Evolutionary conservation across 1,139 yeast genomes (phyloP).

Genomic region (Blastobotrys indianensis): DNA sequence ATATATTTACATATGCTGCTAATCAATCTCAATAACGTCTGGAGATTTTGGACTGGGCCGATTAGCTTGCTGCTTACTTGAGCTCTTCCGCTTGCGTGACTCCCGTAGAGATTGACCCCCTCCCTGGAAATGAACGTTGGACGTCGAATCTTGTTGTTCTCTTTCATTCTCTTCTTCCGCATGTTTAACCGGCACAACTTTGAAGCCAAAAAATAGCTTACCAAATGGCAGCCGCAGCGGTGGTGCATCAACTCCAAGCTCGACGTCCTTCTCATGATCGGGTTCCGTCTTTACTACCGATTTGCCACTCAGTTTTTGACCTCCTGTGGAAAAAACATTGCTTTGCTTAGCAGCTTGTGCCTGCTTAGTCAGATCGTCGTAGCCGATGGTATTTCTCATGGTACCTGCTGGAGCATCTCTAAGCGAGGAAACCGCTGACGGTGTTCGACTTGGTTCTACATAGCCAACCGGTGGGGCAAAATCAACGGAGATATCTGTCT

Average conservation of each 20-base stretch:
- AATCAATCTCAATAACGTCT: constrained; percentile 75
- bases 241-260: constrained; percentile 54
- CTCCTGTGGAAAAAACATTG: constrained; percentile 52
- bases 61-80: constrained; percentile 37
- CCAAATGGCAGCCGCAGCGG: constrained; percentile 75
- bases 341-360: constrained; percentile 11
- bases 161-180: constrained; percentile 40
- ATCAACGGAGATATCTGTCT: constrained; percentile 94
- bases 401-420: constrained; percentile 45
- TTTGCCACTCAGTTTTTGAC: constrained; percentile 70
- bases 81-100: constrained; percentile 60
- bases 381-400: constrained; percentile 75
- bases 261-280: constrained; percentile 26
- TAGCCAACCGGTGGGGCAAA: constrained; percentile 99
- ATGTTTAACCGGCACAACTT: constrained; percentile 64
- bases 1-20: constrained; percentile 14
- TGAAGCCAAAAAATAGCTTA: constrained; percentile 89
- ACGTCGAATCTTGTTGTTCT: constrained; percentile 26
- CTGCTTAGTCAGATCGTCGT: constrained; percentile 43
- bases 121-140: constrained; percentile 36
- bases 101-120: constrained; percentile 53
- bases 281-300: constrained; percentile 27
- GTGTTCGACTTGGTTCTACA: constrained; percentile 58
- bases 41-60: constrained; percentile 37
- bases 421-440: constrained; percentile 10